These are phyloP conservation scores for Daldinia bambusicola DNA, from an alignment of 495 filamentous ascomycete genomes.

Conservation along the genomic window DNA sequence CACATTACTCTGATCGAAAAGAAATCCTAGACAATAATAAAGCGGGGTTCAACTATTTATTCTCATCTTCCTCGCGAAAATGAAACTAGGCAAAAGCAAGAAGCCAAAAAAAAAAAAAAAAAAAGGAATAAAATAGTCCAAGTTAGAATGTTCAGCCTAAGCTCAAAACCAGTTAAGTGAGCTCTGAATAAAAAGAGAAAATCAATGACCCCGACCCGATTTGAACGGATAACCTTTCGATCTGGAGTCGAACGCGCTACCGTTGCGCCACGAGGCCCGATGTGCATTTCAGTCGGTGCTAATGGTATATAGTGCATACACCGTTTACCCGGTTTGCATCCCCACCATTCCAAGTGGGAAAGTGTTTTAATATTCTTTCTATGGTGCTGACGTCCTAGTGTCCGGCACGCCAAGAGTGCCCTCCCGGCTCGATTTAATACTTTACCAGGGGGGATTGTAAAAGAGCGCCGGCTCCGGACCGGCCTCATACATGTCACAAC, in stretches of 20 bases:
- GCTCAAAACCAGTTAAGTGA: neutral
- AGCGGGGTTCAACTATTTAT: neutral
- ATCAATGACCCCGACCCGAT: conserved; percentile 34
- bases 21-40: neutral
- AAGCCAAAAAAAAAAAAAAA: neutral
- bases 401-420: no score
- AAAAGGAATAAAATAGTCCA: no score
- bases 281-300: neutral
- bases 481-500: no score
- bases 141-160: neutral
- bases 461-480: no score
- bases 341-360: neutral
- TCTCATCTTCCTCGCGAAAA: neutral
- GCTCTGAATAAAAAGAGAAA: neutral
- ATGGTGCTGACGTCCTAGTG: no score
- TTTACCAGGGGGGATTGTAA: no score
- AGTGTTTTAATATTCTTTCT: no score
- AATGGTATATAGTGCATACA: neutral
- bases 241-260: conserved; percentile 41
- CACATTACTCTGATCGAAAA: no score
- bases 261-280: conserved; percentile 37
- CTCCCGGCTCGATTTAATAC: no score
- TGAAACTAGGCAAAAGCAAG: neutral
- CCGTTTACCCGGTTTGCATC: neutral
- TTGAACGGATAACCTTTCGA: conserved; percentile 41